Evolutionary conservation across 2,329 filamentous ascomycete genomes (phyloP).

Genomic region (Exserohilum turcica): DNA sequence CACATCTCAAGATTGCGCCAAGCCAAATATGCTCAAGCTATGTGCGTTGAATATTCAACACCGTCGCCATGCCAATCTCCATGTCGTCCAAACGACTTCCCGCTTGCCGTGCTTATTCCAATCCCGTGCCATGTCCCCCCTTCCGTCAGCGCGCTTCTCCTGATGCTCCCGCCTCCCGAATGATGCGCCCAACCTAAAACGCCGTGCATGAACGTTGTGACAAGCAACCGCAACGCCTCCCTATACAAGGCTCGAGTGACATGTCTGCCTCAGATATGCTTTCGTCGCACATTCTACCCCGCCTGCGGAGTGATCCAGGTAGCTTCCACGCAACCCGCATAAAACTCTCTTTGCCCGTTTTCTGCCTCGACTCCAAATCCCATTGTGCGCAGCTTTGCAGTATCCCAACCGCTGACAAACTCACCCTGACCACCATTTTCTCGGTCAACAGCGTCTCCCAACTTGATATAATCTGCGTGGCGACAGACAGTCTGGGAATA

Average conservation of each 20-base stretch:
- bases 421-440: conserved; percentile 44
- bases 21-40: conserved; percentile 7
- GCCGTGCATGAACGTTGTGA: conserved; percentile 29
- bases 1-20: neutral
- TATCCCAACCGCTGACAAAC: conserved; percentile 48
- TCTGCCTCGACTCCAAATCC: conserved; percentile 43
- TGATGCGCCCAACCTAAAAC: conserved; percentile 28
- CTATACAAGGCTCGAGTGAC: conserved; percentile 18
- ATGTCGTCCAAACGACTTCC: conserved; percentile 1
- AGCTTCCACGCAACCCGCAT: conserved; percentile 44
- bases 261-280: conserved; percentile 7
- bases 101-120: neutral
- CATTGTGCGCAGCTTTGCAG: conserved; percentile 43
- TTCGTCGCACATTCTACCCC: conserved; percentile 13
- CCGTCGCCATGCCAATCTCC: conserved; percentile 5
- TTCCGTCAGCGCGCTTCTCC: conserved; percentile 6
- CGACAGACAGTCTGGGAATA: conserved; percentile 47
- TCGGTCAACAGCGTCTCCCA: conserved; percentile 40
- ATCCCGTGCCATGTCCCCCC: neutral
- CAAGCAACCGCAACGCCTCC: conserved; percentile 33
- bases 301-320: conserved; percentile 48
- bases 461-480: conserved; percentile 44
- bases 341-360: conserved; percentile 38
- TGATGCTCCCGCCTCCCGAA: conserved; percentile 13
- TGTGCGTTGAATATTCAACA: conserved; percentile 7